phyloP scores from a whole-genome alignment of 768 basidiomycete genomes.

The Rhizopogon sp. region DNA sequence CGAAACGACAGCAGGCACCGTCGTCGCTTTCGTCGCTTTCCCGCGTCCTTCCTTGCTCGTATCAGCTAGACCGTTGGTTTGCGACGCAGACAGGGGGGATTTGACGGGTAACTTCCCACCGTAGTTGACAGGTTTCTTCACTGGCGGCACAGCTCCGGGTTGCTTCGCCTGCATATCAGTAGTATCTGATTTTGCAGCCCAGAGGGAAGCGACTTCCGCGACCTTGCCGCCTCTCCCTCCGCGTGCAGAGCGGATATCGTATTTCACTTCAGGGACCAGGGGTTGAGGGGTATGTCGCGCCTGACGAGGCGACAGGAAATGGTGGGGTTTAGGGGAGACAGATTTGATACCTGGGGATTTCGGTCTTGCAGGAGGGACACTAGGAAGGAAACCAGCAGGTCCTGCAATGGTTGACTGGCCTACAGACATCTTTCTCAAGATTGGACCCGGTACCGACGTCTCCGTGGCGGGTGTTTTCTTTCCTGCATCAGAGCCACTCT shows the following conservation, averaged over 20 bases:
- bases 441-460: neutral
- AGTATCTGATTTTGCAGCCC: constrained; percentile 50
- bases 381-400: neutral
- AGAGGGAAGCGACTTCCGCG: constrained; percentile 66
- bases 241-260: constrained; percentile 71
- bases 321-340: neutral
- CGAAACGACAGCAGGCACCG: constrained; percentile 63
- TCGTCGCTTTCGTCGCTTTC: constrained; percentile 52
- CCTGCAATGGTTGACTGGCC: neutral
- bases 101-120: constrained; percentile 6
- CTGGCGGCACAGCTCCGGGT: constrained; percentile 1
- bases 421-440: neutral
- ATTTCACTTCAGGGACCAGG: constrained; percentile 52
- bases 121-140: constrained; percentile 10
- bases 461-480: neutral
- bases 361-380: neutral
- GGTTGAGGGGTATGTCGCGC: constrained; percentile 30
- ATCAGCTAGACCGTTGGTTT: neutral
- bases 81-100: constrained; percentile 2
- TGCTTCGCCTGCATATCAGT: constrained; percentile 6
- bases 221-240: constrained; percentile 76
- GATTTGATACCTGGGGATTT: neutral
- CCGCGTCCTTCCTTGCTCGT: constrained; percentile 9
- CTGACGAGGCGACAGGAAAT: constrained; percentile 19
- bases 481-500: neutral